These are phyloP conservation scores for Monilinia fructigena DNA, from an alignment of 2,329 filamentous ascomycete genomes.

Conservation along the genomic window DNA sequence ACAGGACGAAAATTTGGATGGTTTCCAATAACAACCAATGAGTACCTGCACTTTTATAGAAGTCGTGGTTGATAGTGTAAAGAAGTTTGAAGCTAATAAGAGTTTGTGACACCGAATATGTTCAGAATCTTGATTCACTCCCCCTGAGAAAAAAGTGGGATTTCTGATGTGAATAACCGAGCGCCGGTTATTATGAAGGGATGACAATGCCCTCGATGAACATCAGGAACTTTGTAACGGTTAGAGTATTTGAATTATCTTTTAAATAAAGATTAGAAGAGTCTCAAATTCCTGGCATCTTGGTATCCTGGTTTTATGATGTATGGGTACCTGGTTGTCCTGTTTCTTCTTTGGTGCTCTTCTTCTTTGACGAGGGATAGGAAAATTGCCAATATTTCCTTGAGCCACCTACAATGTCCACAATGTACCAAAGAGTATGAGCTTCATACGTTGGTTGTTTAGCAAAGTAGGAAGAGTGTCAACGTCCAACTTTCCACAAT, in stretches of 20 bases:
- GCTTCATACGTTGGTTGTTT: neutral
- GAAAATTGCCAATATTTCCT: neutral
- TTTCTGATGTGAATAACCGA: conserved; percentile 1
- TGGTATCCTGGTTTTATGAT: neutral
- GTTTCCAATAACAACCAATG: neutral
- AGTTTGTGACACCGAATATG: neutral
- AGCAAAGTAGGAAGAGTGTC: no score
- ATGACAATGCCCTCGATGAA: neutral
- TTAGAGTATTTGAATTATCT: neutral
- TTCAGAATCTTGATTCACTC: conserved; percentile 5
- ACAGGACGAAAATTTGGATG: neutral
- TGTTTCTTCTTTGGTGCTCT: no score
- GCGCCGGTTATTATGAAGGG: neutral
- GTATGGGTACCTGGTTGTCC: accelerated
- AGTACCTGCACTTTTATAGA: neutral
- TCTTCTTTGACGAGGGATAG: neutral
- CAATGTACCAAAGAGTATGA: neutral
- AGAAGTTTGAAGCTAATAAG: neutral
- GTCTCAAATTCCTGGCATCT: neutral
- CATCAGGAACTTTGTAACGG: neutral
- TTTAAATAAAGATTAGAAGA: neutral
- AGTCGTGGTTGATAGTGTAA: neutral
- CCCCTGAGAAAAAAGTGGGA: neutral
- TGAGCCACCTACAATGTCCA: neutral
- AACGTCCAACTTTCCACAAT: neutral